Conservation (phyloP, 139 green algal genomes). For the Micromonas commoda region DNA sequence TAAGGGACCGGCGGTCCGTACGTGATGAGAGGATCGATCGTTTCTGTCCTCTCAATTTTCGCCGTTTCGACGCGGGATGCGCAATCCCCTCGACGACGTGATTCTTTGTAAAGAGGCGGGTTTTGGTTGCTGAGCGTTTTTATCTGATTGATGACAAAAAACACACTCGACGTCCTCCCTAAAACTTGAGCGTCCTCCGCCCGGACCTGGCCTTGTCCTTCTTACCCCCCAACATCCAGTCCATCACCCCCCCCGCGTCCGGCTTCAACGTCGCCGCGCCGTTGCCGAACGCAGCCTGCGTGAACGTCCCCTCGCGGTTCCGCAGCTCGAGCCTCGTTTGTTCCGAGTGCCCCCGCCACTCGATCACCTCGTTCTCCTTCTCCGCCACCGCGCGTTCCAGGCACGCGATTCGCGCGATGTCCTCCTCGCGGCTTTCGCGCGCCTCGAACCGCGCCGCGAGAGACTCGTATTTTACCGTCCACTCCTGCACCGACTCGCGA, state of each 20-base stretch:
- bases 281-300: background rate
- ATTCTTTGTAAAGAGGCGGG: no score
- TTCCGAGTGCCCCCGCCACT: no score
- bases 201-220: background rate
- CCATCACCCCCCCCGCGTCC: background rate
- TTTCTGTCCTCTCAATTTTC: no score
- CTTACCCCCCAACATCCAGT: constrained; percentile 7
- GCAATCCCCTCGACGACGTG: no score
- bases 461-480: background rate
- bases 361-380: background rate
- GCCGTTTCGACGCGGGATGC: no score
- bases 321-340: no score
- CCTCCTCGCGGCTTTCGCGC: constrained; percentile 26
- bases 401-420: constrained; percentile 20
- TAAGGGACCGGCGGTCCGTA: no score
- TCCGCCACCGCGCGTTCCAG: constrained; percentile 10
- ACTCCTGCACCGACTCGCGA: background rate
- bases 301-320: background rate
- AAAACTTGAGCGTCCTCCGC: background rate
- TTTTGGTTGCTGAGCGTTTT: no score
- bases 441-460: constrained; percentile 24
- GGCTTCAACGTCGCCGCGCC: background rate
- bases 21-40: background rate
- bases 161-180: background rate
- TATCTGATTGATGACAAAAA: no score